phyloP scores from a whole-genome alignment of 2,329 filamentous ascomycete species.

The Dactylonectria estremocensis region DNA sequence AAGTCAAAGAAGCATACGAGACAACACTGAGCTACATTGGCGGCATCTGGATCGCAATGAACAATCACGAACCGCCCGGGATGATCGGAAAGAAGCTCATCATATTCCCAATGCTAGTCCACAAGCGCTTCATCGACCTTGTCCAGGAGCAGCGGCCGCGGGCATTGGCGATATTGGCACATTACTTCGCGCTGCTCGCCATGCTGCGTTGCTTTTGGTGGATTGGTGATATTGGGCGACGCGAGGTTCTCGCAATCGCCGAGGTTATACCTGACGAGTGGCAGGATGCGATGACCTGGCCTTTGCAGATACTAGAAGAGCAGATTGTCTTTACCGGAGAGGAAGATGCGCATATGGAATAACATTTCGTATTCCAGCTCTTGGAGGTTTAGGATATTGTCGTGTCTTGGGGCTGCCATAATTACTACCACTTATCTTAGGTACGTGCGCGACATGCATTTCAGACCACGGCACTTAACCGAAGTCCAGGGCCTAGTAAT shows the following conservation, averaged over 20 bases:
- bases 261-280: conserved; percentile 16
- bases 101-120: conserved; percentile 12
- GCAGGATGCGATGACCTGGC: conserved; percentile 24
- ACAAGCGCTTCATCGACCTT: conserved; percentile 21
- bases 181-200: conserved; percentile 26
- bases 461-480: too few relatives aligned
- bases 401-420: too few relatives aligned
- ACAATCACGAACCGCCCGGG: conserved; percentile 11
- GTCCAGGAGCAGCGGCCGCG: conserved; percentile 24
- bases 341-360: too few relatives aligned
- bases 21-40: conserved; percentile 20
- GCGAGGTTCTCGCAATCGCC: conserved; percentile 17
- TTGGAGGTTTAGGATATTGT: too few relatives aligned
- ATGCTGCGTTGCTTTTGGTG: conserved; percentile 25
- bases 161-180: conserved; percentile 22
- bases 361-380: too few relatives aligned
- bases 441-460: too few relatives aligned
- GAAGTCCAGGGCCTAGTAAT: too few relatives aligned
- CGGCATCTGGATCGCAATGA: conserved; percentile 20
- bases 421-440: too few relatives aligned
- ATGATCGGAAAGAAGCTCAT: conserved; percentile 15
- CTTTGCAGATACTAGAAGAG: conserved; percentile 24
- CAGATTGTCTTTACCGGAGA: conserved; percentile 27
- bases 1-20: conserved; percentile 20
- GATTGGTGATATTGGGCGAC: conserved; percentile 12